phyloP scores from a whole-genome alignment of 208 protist genomes.

The Leishmania guyanensis region DNA sequence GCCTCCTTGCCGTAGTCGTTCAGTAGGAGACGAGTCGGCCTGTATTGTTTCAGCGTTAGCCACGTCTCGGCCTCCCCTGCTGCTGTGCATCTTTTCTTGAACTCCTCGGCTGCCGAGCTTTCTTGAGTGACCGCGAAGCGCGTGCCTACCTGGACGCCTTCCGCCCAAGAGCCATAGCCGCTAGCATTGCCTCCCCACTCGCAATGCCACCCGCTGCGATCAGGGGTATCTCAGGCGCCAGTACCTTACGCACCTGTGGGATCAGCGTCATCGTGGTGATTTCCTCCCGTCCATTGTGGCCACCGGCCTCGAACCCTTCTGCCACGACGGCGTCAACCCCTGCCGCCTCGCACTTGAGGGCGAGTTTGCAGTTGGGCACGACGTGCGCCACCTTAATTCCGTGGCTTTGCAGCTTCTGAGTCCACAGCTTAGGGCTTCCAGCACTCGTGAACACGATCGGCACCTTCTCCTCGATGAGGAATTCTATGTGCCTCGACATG shows the following conservation, averaged over 20 bases:
- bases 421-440: constrained; percentile 73
- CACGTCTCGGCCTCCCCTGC: constrained; percentile 56
- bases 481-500: constrained; percentile 46
- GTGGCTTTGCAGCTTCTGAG: constrained; percentile 65
- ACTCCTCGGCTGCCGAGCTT: constrained; percentile 45
- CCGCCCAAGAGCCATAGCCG: constrained; percentile 76
- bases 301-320: constrained; percentile 82
- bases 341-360: constrained; percentile 67
- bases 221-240: constrained; percentile 70
- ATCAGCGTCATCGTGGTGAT: constrained; percentile 72
- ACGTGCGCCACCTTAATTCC: constrained; percentile 85
- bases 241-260: constrained; percentile 50
- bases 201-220: constrained; percentile 74
- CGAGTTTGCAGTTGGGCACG: constrained; percentile 77
- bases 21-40: constrained; percentile 60
- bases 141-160: constrained; percentile 81
- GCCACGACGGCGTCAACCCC: constrained; percentile 78
- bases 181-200: constrained; percentile 56
- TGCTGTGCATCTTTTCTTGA: constrained; percentile 52
- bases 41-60: constrained; percentile 64
- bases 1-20: constrained; percentile 63
- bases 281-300: constrained; percentile 71
- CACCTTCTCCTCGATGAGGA: constrained; percentile 83
- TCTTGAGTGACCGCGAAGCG: constrained; percentile 76
- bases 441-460: constrained; percentile 89